These are phyloP conservation scores for Termitomyces sp. DNA, from an alignment of 768 basidiomycete genomes.

Conservation along the genomic window DNA sequence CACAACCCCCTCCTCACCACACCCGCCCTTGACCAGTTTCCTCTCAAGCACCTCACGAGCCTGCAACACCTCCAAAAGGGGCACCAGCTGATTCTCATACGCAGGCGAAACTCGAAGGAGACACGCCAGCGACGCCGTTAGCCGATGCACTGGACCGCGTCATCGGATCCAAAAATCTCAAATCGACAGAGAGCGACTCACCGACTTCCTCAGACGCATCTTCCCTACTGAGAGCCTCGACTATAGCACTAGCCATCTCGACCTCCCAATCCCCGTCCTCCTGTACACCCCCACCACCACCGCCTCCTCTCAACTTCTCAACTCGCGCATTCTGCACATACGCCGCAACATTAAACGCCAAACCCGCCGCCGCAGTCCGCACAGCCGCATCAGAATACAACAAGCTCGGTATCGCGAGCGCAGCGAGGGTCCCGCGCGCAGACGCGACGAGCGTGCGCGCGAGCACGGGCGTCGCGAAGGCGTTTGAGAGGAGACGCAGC, in stretches of 20 bases:
- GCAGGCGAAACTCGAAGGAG: slow-evolving; percentile 72
- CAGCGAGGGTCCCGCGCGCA: slow-evolving; percentile 33
- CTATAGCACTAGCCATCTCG: slow-evolving; percentile 76
- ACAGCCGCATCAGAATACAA: slow-evolving; percentile 64
- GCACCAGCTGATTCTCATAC: slow-evolving; percentile 43
- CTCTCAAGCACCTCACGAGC: slow-evolving; percentile 45
- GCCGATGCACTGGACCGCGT: slow-evolving; percentile 66
- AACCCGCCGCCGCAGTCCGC: slow-evolving; percentile 73
- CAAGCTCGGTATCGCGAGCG: slow-evolving; percentile 58
- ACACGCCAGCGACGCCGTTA: slow-evolving; percentile 74
- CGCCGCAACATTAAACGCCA: slow-evolving; percentile 72
- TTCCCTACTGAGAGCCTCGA: slow-evolving; percentile 75
- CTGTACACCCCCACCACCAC: slow-evolving; percentile 27
- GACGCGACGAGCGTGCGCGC: slow-evolving; percentile 28
- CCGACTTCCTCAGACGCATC: slow-evolving; percentile 74
- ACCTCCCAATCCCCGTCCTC: slow-evolving; percentile 82
- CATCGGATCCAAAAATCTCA: background rate
- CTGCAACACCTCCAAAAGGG: slow-evolving; percentile 69
- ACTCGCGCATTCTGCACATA: slow-evolving; percentile 63
- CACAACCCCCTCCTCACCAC: slow-evolving; percentile 41
- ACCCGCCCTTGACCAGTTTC: slow-evolving; percentile 53
- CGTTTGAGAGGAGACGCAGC: slow-evolving; percentile 65
- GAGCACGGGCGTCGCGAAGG: slow-evolving; percentile 49
- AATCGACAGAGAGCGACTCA: slow-evolving; percentile 28
- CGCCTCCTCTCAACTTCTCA: slow-evolving; percentile 38